Evolutionary conservation across 768 basidiomycete genomes (phyloP), one percentile per base, ranked within the genome.

Genomic region (Coprinopsis strossmayeri): DNA sequence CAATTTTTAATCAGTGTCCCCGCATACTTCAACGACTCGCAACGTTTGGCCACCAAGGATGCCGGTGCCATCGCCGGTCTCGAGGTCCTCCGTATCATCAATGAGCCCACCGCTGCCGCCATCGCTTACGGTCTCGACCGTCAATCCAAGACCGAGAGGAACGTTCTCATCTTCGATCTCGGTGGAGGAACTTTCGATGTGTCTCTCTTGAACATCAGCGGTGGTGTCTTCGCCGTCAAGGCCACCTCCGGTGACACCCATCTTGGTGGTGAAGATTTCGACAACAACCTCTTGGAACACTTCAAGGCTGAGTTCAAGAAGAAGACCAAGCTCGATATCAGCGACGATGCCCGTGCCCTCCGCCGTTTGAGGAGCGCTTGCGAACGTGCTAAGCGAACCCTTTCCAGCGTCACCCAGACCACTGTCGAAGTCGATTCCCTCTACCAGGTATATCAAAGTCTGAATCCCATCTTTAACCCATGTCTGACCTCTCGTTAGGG

Each of bases 131-230:
- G 96, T 78, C 86, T 91, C 49, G 96, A 98, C 69, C 87, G 89
- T 64, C 91, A 96, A 73, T 83, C 87, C 63, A 91, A 89, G 71
- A 74, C 81, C 53, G 95, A 98, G 79, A 92, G 91, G 73, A 97
- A 95, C 64, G 95, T 99, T 52, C 84, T 99, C 66, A 98, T 99
- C 68, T 99, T 99, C 77, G 95, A 99, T 77, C 79, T 99, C 51
- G 95, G 95, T 65, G 95, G 95, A 77, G 95, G 95, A 76, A 99
- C 96, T 57, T 98, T 99, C 77, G 96, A 98, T 87, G 96, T 98
- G 48, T 99, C 96, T 48, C 83, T 99, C 48, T 81, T 99, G 58
- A 94, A 92, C 71, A 97, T 98, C 76, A 90, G 78, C 57, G 94
- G 93, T 64, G 95, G 95, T 72, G 92, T 98, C 64, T 98, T 98